phyloP scores from a whole-genome alignment of 352 stramenopile genomes.

The Thalassiosira delicatula region DNA sequence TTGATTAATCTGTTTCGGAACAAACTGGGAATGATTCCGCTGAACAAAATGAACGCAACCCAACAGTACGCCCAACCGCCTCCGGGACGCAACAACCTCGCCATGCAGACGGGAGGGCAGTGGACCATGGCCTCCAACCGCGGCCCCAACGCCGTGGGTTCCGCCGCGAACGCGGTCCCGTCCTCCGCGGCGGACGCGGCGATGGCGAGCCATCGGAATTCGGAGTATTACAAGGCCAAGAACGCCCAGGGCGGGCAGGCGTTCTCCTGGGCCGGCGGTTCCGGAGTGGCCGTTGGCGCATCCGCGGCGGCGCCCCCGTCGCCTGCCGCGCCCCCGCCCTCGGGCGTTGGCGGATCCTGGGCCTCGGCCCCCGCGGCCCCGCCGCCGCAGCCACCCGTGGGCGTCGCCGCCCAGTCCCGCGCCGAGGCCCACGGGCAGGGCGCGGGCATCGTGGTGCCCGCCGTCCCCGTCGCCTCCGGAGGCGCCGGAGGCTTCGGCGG shows the following conservation, averaged over 20 bases:
- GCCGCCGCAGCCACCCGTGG: conserved; percentile 26
- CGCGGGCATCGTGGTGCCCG: conserved; percentile 40
- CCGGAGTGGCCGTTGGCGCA: background rate
- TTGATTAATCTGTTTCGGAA: no score
- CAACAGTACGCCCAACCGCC: conserved; percentile 20
- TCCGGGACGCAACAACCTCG: conserved; percentile 62
- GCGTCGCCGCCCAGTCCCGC: conserved; percentile 30
- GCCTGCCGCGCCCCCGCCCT: background rate
- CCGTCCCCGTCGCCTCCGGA: conserved; percentile 3
- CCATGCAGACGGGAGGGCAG: conserved; percentile 72
- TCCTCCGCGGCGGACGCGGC: no score
- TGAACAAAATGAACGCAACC: background rate
- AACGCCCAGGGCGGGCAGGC: conserved; percentile 50
- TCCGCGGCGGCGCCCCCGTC: conserved; percentile 1
- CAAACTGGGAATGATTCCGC: no score
- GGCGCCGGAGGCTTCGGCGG: background rate
- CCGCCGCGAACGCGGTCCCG: no score
- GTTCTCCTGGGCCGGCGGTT: conserved; percentile 66
- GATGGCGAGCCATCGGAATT: conserved; percentile 55
- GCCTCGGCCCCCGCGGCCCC: conserved; percentile 21
- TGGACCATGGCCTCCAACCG: conserved; percentile 85
- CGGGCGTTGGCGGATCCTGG: conserved; percentile 81
- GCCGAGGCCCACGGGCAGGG: conserved; percentile 61
- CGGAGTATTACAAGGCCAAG: conserved; percentile 77
- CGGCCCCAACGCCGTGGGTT: conserved; percentile 68